Evolutionary conservation across 768 basidiomycete genomes (phyloP), one percentile per base, ranked within the genome.

Genomic region (Amyloporia xantha): DNA sequence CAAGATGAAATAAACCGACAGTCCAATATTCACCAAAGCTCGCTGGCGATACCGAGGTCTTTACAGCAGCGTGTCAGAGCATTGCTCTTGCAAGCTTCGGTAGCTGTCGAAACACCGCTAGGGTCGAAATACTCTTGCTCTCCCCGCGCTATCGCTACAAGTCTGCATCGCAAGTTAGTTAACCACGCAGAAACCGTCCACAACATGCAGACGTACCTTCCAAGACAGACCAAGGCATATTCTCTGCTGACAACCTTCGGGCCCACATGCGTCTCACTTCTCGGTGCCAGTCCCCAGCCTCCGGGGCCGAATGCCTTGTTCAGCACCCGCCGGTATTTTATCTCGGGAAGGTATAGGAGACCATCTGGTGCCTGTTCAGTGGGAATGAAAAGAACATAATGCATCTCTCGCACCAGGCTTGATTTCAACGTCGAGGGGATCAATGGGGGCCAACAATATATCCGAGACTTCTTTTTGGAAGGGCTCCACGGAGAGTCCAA

Each of bases 31-130:
- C 56, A 92, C 93, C 95, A 97, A 20, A 98, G 81, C 68, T 97
- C 95, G 65, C 91, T 93, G 0, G 95, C 95, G 56, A 98, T 76
- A 10, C 95, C 95, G 36, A 98, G 70, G 62, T 98, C 95, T 62
- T 98, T 98, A 71, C 91, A 93, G 66, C 95, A 97, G 27, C 95
- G 75, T 94, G 97, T 96, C 25, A 98, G 72, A 0, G 95, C 95
- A 54, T 98, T 98, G 62, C 89, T 91, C 68, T 97, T 98, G 71
- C 87, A 91, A 0, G 85, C 91, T 64, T 98, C 95, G 0, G 87
- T 89, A 0, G 95, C 95, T 0, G 95, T 98, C 1, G 95, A 80
- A 43, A 98, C 82, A 12, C 92, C 91, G 0, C 78, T 76, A 5
- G 88, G 84, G 59, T 94, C 92, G 58, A 97, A 98, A 67, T 93